These are phyloP conservation scores for Xylogone sp. DNA, from an alignment of 2,329 filamentous ascomycete species.

Conservation along the genomic window DNA sequence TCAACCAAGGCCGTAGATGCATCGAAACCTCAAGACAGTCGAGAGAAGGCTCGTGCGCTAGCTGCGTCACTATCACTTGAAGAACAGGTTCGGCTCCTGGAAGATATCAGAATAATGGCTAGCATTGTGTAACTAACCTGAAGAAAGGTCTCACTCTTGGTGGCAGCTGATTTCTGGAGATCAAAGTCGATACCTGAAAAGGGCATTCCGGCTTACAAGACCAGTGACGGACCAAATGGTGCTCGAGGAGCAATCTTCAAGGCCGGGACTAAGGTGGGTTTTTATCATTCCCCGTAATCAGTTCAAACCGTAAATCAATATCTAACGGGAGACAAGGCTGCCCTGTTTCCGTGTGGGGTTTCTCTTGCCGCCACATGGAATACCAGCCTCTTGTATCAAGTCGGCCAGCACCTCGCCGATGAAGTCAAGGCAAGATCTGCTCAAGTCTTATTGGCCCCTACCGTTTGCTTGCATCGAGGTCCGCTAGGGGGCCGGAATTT, in stretches of 20 bases:
- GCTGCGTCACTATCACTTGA: conserved; percentile 25
- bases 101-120: not conserved
- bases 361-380: conserved; percentile 81
- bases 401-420: conserved; percentile 67
- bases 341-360: conserved; percentile 75
- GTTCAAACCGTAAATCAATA: conserved; percentile 10
- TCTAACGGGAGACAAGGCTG: no score
- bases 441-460: conserved; percentile 71
- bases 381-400: conserved; percentile 61
- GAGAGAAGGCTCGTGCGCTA: conserved; percentile 17
- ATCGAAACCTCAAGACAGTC: conserved; percentile 11
- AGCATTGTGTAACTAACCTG: conserved; percentile 6
- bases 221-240: conserved; percentile 68
- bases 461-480: conserved; percentile 77
- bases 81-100: conserved; percentile 23
- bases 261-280: conserved; percentile 54
- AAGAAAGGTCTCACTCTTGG: conserved; percentile 52
- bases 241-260: conserved; percentile 67
- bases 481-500: conserved; percentile 83
- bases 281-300: not conserved
- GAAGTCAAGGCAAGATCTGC: conserved; percentile 72
- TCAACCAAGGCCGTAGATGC: conserved; percentile 12
- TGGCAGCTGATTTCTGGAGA: conserved; percentile 67
- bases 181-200: conserved; percentile 60
- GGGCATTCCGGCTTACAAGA: conserved; percentile 61